Evolutionary conservation across 352 stramenopile species (phyloP).

Genomic region (Phytophthora pini): DNA sequence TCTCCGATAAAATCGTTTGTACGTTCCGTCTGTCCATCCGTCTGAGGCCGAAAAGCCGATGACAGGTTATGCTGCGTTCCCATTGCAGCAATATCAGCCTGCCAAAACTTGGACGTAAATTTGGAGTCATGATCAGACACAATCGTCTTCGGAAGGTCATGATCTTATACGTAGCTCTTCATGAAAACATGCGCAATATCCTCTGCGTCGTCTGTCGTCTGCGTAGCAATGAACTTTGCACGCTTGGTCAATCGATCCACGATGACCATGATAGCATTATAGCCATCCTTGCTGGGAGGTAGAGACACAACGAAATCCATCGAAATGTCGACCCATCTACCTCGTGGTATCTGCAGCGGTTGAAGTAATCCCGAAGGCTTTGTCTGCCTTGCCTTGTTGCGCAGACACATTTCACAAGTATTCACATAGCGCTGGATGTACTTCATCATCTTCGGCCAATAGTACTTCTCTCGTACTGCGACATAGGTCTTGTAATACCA

Average conservation of each 20-base stretch:
- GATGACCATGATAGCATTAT: constrained; percentile 13
- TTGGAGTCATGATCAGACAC: constrained; percentile 4
- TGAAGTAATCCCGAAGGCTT: background rate
- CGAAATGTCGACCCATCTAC: constrained; percentile 2
- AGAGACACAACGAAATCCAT: background rate
- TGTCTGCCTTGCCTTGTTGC: constrained; percentile 19
- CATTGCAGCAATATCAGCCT: background rate
- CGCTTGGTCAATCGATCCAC: constrained; percentile 3
- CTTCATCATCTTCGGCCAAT: constrained; percentile 18
- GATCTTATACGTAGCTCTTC: constrained; percentile 12
- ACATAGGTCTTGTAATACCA: constrained; percentile 15
- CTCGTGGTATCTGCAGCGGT: background rate
- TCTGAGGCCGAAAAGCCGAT: constrained; percentile 10
- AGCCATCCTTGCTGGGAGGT: background rate
- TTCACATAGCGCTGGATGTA: constrained; percentile 29
- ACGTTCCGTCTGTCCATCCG: constrained; percentile 13
- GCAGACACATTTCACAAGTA: constrained; percentile 18
- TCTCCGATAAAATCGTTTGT: constrained; percentile 15
- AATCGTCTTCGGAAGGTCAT: constrained; percentile 9
- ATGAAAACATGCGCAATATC: background rate
- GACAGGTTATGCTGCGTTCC: constrained; percentile 4
- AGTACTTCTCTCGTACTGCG: constrained; percentile 4
- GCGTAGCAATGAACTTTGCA: background rate
- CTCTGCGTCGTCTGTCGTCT: background rate
- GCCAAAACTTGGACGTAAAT: constrained; percentile 13